Percentiles rank a stretch among this genome's conserved stretches.
Evolutionary conservation across 805 yeast genomes (phyloP).

Genomic region (Wickerhamomyces pijperi): DNA sequence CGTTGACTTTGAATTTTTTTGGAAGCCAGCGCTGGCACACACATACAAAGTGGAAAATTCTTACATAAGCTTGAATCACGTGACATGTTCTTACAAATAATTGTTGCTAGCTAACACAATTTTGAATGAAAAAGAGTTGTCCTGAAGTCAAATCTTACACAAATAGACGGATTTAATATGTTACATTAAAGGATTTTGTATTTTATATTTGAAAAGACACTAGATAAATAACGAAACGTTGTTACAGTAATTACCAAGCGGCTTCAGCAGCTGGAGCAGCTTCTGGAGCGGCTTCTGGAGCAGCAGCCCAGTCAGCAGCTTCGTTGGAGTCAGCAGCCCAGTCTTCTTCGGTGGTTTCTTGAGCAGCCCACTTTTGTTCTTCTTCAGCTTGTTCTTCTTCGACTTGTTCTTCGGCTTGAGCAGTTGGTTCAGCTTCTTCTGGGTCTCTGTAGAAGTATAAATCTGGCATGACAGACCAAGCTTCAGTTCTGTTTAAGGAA

Average conservation of each 20-base stretch:
- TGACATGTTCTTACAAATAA: too few species aligned
- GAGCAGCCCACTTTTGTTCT: constrained; percentile 60
- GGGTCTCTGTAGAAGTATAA: constrained; percentile 99
- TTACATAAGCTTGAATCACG: too few species aligned
- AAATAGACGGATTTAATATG: background rate
- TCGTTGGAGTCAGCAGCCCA: constrained; percentile 66
- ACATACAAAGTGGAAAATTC: too few species aligned
- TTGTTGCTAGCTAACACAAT: too few species aligned
- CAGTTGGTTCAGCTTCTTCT: constrained; percentile 87
- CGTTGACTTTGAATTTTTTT: too few species aligned
- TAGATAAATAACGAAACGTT: background rate
- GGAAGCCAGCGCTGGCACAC: too few species aligned
- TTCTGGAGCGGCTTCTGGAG: constrained; percentile 21
- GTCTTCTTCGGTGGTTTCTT: constrained; percentile 52
- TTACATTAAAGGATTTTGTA: background rate
- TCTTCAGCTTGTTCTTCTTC: constrained; percentile 56
- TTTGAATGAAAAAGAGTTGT: too few species aligned
- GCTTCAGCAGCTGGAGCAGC: constrained; percentile 14
- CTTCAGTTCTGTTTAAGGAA: constrained; percentile 87
- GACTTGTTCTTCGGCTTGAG: constrained; percentile 42
- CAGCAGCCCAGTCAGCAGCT: constrained; percentile 52
- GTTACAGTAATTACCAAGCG: constrained; percentile 15
- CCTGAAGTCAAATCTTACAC: too few species aligned
- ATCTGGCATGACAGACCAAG: constrained; percentile 99
- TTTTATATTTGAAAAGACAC: background rate